phyloP scores from a whole-genome alignment of 495 filamentous ascomycete species.

The Penicillium samsonianum region DNA sequence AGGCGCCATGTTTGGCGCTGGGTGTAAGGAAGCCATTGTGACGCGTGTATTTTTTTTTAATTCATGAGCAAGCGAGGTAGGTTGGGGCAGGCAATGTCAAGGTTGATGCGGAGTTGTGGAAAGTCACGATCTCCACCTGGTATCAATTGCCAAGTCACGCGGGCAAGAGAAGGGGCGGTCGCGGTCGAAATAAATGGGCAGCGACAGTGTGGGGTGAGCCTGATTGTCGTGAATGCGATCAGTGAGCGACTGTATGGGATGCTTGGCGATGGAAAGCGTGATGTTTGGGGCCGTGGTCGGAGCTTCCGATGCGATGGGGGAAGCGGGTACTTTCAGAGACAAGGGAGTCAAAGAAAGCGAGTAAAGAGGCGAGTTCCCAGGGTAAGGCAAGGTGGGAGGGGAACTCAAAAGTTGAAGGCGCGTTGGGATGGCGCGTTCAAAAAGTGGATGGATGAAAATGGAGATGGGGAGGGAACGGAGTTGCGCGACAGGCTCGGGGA shows the following conservation, averaged over 20 bases:
- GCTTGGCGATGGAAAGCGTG: slow-evolving; percentile 43
- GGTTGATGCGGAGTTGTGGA: slow-evolving; percentile 13
- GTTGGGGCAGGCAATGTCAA: slow-evolving; percentile 20
- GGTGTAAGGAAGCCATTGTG: slow-evolving; percentile 79
- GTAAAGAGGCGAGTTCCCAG: slow-evolving; percentile 21
- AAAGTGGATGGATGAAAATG: slow-evolving; percentile 44
- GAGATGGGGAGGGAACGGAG: slow-evolving; percentile 48
- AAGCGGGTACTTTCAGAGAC: slow-evolving; percentile 26
- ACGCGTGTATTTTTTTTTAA: slow-evolving; percentile 33
- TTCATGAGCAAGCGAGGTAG: slow-evolving; percentile 33
- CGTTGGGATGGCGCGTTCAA: slow-evolving; percentile 40
- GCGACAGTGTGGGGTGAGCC: slow-evolving; percentile 16
- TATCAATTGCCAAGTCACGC: slow-evolving; percentile 29
- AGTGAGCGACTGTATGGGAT: slow-evolving; percentile 28
- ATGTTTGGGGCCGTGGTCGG: slow-evolving; percentile 39
- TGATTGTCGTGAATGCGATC: slow-evolving; percentile 33
- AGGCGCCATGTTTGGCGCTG: slow-evolving; percentile 63
- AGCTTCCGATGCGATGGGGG: slow-evolving; percentile 33
- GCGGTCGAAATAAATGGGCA: slow-evolving; percentile 8
- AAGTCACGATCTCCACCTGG: slow-evolving; percentile 26
- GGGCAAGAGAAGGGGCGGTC: slow-evolving; percentile 11
- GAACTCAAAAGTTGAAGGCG: slow-evolving; percentile 31
- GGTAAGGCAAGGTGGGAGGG: slow-evolving; percentile 24
- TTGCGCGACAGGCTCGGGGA: slow-evolving; percentile 51
- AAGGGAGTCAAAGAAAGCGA: slow-evolving; percentile 33